Evolutionary conservation across 305 asterid species (phyloP).

Genomic region (Solanum hybrid): DNA sequence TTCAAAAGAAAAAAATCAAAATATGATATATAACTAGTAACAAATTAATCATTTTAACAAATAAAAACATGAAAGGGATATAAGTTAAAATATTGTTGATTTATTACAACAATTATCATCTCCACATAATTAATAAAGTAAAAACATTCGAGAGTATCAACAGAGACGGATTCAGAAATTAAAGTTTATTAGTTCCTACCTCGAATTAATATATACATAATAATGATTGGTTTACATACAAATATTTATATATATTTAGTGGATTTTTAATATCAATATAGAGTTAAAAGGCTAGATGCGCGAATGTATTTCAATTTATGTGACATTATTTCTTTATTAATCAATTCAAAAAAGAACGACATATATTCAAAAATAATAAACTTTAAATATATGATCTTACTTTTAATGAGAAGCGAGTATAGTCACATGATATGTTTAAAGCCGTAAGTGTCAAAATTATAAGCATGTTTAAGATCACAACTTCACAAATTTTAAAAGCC

Average conservation of each 20-base stretch:
- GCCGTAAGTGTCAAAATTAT: no score
- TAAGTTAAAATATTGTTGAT: neutral
- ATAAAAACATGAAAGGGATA: neutral
- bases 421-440: neutral
- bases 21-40: neutral
- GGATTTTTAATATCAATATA: neutral
- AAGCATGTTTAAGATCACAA: neutral
- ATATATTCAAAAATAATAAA: neutral
- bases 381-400: neutral
- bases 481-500: fast-evolving
- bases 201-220: neutral
- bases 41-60: neutral
- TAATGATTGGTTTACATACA: neutral
- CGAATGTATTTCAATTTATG: neutral
- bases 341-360: neutral
- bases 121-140: neutral
- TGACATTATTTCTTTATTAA: neutral
- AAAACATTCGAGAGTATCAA: neutral
- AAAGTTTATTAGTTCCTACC: neutral
- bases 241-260: neutral
- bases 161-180: neutral
- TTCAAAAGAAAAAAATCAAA: neutral
- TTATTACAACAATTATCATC: neutral
- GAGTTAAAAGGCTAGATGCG: neutral
- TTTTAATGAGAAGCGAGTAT: neutral